These are phyloP conservation scores for Magnaporthiopsis incrustans DNA, from an alignment of 2,329 filamentous ascomycete genomes.

Conservation along the genomic window DNA sequence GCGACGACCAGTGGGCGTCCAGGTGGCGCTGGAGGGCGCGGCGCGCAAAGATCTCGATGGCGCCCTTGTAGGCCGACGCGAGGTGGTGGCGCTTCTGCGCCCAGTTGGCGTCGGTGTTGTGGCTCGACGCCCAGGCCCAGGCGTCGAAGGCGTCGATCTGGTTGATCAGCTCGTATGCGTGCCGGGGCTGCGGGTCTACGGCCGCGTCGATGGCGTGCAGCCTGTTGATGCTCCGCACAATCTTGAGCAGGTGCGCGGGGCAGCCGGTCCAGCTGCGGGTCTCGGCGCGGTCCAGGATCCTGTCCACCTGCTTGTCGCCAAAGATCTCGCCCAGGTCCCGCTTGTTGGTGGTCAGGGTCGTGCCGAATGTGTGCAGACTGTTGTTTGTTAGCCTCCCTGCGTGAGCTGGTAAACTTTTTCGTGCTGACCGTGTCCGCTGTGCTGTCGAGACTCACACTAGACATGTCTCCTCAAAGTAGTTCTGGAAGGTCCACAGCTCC, in stretches of 20 bases:
- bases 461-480: constrained; percentile 5
- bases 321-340: constrained; percentile 3
- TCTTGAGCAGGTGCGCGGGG: constrained; percentile 6
- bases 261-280: constrained; percentile 9
- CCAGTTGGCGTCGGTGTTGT: neutral
- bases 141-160: constrained; percentile 2
- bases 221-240: constrained; percentile 1
- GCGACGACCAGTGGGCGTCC: neutral
- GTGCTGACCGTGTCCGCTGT: too few relatives aligned
- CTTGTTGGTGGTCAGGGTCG: constrained; percentile 4
- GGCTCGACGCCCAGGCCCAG: neutral
- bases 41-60: constrained; percentile 8
- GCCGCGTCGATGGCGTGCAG: neutral
- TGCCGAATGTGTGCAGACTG: constrained; percentile 3
- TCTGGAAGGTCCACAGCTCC: constrained; percentile 2
- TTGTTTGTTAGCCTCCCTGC: neutral
- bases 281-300: constrained; percentile 8
- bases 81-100: constrained; percentile 5
- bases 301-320: neutral
- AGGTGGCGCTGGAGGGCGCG: constrained; percentile 8
- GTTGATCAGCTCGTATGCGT: neutral
- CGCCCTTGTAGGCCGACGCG: constrained; percentile 10
- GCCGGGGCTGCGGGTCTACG: constrained; percentile 1
- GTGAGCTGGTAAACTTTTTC: neutral
- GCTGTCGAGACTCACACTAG: neutral